Conservation (phyloP, 768 basidiomycete genomes). For the Mycena chlorophos region DNA sequence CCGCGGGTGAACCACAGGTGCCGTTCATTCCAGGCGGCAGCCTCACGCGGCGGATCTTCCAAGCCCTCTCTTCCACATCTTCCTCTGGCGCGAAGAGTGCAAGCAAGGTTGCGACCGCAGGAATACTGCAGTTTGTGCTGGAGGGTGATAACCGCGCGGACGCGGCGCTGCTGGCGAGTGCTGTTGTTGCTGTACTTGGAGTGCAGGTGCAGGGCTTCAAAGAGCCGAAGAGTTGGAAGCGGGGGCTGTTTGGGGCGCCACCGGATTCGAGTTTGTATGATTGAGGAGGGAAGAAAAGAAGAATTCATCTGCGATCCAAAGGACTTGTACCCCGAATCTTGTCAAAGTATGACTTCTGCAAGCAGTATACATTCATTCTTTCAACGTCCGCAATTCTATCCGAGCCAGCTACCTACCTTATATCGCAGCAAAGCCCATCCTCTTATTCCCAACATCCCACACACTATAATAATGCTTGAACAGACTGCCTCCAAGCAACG, state of each 20-base stretch:
- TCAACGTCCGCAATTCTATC: too few relatives aligned
- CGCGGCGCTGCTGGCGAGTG: slow-evolving; percentile 60
- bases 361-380: background rate
- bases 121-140: slow-evolving; percentile 71
- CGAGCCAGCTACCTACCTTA: too few relatives aligned
- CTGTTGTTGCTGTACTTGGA: slow-evolving; percentile 49
- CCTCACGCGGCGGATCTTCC: slow-evolving; percentile 64
- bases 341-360: too few relatives aligned
- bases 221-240: slow-evolving; percentile 65
- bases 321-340: too few relatives aligned
- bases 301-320: slow-evolving; percentile 2
- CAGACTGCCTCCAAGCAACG: slow-evolving; percentile 54
- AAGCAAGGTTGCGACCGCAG: slow-evolving; percentile 51
- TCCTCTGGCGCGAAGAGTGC: too few relatives aligned
- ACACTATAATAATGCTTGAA: slow-evolving; percentile 63
- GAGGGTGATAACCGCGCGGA: slow-evolving; percentile 83
- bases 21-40: slow-evolving; percentile 84
- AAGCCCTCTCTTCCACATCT: slow-evolving; percentile 52
- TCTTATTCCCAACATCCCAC: slow-evolving; percentile 52
- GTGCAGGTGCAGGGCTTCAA: slow-evolving; percentile 30
- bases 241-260: slow-evolving; percentile 69
- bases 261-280: slow-evolving; percentile 76
- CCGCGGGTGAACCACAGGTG: slow-evolving; percentile 31
- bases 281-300: slow-evolving; percentile 30
- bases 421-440: slow-evolving; percentile 52